Base-by-base conservation (phyloP, 2,329 filamentous ascomycete genomes). In the Daldinia sp. region DNA sequence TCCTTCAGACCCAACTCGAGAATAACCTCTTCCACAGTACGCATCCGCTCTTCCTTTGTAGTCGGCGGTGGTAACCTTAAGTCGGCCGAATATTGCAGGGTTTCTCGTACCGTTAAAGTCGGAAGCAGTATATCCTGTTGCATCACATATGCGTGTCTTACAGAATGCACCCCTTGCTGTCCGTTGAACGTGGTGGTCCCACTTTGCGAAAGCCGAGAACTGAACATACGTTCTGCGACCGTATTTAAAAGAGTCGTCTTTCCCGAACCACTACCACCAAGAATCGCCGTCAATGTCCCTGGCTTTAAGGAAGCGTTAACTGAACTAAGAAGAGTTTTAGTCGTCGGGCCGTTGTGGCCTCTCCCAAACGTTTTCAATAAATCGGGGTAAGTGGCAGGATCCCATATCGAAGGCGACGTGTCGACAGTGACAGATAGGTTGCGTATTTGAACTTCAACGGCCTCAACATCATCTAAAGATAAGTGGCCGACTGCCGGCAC, bases 91-190 rank as follows among this genome's bases (percentile, higher is more conserved):
- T 93, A 94, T 63, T 82, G 86, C 23, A 94, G 79, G 0, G 92
- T 94, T 77, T 94, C 92, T 41, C 92, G 84, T 10, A 94, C 92
- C 0, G 92, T 94, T 65, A 94, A 80, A 0, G 90, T 91, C 0
- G 92, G 90, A 0, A 93, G 82, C 0, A 94, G 81, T 13, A 93
- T 85, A 74, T 94, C 92, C 73, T 93, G 90, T 76, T 94, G 90
- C 85, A 91, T 92, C 20, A 92, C 91, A 81, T 93, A 92, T 56
- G 90, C 86, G 77, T 89, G 86, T 58, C 89, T 81, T 53, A 90
- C 81, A 63, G 81, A 82, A 28, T 85, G 81, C 4, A 89, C 82
- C 1, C 87, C 84, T 26, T 82, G 72, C 41, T 80, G 78, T 1
- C 85, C 86, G 75, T 93, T 93, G 79, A 92, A 93, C 0, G 84